These are phyloP conservation scores for Collybia mongolica DNA, from an alignment of 768 basidiomycete genomes.

Conservation along the genomic window DNA sequence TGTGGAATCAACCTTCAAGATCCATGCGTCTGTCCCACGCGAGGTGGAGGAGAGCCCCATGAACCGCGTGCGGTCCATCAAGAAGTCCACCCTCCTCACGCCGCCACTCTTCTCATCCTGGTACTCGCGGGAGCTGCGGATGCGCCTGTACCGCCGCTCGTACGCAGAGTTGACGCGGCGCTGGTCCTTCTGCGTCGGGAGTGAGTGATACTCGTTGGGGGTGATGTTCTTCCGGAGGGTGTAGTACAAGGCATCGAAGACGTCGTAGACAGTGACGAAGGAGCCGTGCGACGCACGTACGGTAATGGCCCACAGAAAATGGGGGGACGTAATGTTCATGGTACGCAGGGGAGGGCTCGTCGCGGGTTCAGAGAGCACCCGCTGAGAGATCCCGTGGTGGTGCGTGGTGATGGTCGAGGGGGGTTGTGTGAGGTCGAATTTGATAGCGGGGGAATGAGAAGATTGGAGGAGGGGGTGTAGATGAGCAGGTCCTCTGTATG, in stretches of 20 bases:
- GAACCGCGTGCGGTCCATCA: slow-evolving; percentile 44
- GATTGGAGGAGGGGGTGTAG: slow-evolving; percentile 26
- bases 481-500: slow-evolving; percentile 5
- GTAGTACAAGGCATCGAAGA: slow-evolving; percentile 28
- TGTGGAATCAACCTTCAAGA: slow-evolving; percentile 14
- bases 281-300: slow-evolving; percentile 26
- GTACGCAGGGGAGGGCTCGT: slow-evolving; percentile 26
- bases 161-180: slow-evolving; percentile 45
- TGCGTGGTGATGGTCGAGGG: slow-evolving; percentile 23
- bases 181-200: slow-evolving; percentile 32
- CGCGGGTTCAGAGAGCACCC: slow-evolving; percentile 28
- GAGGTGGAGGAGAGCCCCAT: slow-evolving; percentile 39
- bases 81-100: slow-evolving; percentile 59
- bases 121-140: slow-evolving; percentile 28
- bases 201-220: slow-evolving; percentile 37
- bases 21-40: slow-evolving; percentile 30
- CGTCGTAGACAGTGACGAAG: slow-evolving; percentile 37
- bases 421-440: slow-evolving; percentile 27
- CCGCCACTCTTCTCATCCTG: slow-evolving; percentile 49
- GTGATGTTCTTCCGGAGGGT: slow-evolving; percentile 41
- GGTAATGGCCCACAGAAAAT: slow-evolving; percentile 34
- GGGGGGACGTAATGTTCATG: slow-evolving; percentile 25
- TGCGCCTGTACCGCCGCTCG: slow-evolving; percentile 40
- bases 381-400: slow-evolving; percentile 21
- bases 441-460: slow-evolving; percentile 17